Conservation (phyloP, 2,329 filamentous ascomycete genomes). For the Phyllosticta capitalensis region DNA sequence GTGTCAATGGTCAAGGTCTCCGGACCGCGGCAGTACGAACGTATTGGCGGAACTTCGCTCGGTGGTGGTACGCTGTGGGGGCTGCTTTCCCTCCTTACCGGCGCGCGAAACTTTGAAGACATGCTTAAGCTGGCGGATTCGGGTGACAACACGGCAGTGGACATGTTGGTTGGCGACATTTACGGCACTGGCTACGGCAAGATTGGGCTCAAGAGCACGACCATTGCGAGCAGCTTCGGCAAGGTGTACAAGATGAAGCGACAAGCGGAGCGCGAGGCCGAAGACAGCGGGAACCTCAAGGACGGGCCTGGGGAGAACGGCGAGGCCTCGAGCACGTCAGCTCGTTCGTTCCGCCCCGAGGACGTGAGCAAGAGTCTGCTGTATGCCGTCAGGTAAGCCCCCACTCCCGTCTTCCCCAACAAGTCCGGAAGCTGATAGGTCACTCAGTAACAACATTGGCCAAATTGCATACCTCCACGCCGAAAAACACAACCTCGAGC, state of each 20-base stretch:
- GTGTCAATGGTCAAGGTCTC: slow-evolving; percentile 97
- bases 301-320: slow-evolving; percentile 7
- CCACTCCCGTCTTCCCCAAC: neutral
- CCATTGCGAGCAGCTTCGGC: slow-evolving; percentile 92
- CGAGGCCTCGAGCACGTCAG: slow-evolving; percentile 23
- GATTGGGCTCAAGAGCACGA: slow-evolving; percentile 89
- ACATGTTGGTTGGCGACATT: slow-evolving; percentile 96
- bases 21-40: slow-evolving; percentile 73
- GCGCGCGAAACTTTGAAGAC: slow-evolving; percentile 92
- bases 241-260: slow-evolving; percentile 93
- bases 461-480: slow-evolving; percentile 97
- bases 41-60: slow-evolving; percentile 88
- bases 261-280: slow-evolving; percentile 67
- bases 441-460: slow-evolving; percentile 80
- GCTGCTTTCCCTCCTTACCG: slow-evolving; percentile 79
- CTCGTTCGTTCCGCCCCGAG: slow-evolving; percentile 58
- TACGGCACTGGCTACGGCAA: slow-evolving; percentile 94
- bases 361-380: slow-evolving; percentile 87
- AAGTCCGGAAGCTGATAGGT: slow-evolving; percentile 13
- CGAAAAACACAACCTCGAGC: slow-evolving; percentile 80
- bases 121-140: slow-evolving; percentile 88
- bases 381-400: slow-evolving; percentile 65
- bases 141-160: slow-evolving; percentile 86
- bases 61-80: slow-evolving; percentile 98
- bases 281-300: slow-evolving; percentile 52